These are phyloP conservation scores for Aureobasidium melanogenum DNA, from an alignment of 2,329 filamentous ascomycete genomes.

Conservation along the genomic window DNA sequence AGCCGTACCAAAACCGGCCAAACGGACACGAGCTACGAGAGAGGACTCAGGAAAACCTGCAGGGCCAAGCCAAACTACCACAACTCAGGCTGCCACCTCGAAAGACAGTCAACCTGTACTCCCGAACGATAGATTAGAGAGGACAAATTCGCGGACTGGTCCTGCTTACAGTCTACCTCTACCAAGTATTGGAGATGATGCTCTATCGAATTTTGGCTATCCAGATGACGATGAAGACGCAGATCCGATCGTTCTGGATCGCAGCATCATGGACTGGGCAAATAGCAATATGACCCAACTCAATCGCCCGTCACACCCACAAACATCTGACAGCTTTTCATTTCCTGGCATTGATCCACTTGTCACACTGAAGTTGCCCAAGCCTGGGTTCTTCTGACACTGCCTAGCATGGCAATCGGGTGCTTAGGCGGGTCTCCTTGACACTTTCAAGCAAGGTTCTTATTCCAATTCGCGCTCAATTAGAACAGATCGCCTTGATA, in stretches of 20 bases:
- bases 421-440: background rate
- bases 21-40: conserved; percentile 5
- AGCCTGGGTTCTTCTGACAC: conserved; percentile 1
- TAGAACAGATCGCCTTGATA: background rate
- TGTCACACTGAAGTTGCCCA: conserved; percentile 20
- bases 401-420: background rate
- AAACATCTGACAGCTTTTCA: background rate
- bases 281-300: conserved; percentile 3
- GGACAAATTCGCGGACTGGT: background rate
- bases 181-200: conserved; percentile 20
- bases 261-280: conserved; percentile 28
- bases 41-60: background rate
- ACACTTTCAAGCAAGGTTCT: background rate
- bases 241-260: conserved; percentile 25
- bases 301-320: background rate
- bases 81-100: background rate
- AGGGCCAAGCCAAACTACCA: background rate
- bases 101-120: background rate
- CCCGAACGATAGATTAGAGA: background rate
- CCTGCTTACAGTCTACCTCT: conserved; percentile 17
- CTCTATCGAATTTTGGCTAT: conserved; percentile 17
- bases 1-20: conserved; percentile 19
- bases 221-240: conserved; percentile 19
- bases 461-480: background rate
- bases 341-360: conserved; percentile 19